Evolutionary conservation across 2,329 filamentous ascomycete species (phyloP), one percentile per base, ranked within the genome.

Genomic region (Colletotrichum musicola): DNA sequence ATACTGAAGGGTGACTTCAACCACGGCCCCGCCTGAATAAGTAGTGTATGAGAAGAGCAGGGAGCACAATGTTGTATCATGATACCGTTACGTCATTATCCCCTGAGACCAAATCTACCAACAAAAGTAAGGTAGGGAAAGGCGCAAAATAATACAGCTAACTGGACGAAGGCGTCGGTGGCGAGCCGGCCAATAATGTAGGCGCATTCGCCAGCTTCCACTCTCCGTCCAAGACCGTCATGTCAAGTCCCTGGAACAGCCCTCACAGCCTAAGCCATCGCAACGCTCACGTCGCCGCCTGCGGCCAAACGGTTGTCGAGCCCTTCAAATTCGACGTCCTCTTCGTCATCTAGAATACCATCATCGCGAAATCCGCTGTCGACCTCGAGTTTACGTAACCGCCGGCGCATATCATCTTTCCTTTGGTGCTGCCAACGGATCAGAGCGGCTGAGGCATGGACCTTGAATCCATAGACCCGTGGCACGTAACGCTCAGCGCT

Each of bases 401-500:
- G 86, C 62, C 89, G 86, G 74, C 94, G 91, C 92, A 97, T 94
- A 54, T 94, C 90, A 63, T 95, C 92, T 69, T 94, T 87, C 77
- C 93, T 89, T 51, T 85, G 86, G 77, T 93, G 91, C 82, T 99
- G 96, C 96, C 96, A 99, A 75, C 96, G 89, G 73, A 94, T 90
- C 73, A 99, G 84, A 3, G 95, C 91, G 0, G 96, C 95, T 16
- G 92, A 88, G 4, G 94, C 93, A 81, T 99, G 96, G 6, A 99
- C 94, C 77, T 93, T 94, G 86, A 99, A 99, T 40, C 96, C 96
- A 79, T 96, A 99, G 69, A 97, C 92, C 67, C 93, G 90, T 25
- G 96, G 96, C 64, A 95, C 89, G 81, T 98, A 98, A 73, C 96
- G 89, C 72, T 94, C 90, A 71, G 90, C 86, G 74, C 90, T 94